These are phyloP conservation scores for Rhododendron griersonianum DNA, from an alignment of 148 eudicot genomes.

Conservation along the genomic window DNA sequence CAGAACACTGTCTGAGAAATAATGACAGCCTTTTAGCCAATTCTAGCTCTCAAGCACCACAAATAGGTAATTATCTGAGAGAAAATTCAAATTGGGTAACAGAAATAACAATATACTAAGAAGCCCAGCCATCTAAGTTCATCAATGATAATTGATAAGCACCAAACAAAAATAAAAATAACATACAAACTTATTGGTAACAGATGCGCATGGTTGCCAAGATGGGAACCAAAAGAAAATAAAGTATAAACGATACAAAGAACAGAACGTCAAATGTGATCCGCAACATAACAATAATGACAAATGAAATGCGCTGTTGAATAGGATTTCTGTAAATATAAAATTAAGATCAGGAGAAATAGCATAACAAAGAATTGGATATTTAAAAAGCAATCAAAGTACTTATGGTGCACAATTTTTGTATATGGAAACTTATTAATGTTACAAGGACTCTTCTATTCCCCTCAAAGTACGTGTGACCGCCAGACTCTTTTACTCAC, in stretches of 20 bases:
- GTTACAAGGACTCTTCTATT: neutral
- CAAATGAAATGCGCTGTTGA: neutral
- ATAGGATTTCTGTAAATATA: neutral
- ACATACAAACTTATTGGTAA: neutral
- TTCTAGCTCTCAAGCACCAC: neutral
- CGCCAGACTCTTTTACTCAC: neutral
- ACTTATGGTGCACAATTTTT: neutral
- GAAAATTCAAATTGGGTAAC: neutral
- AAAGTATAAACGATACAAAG: neutral
- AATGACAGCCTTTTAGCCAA: neutral
- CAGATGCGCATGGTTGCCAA: neutral
- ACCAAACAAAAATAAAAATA: neutral
- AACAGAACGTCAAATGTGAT: neutral
- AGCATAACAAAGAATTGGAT: neutral
- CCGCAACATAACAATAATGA: neutral
- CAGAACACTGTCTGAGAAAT: neutral
- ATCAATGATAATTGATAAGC: neutral
- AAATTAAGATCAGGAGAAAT: neutral
- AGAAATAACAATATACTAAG: neutral
- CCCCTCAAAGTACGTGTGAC: neutral
- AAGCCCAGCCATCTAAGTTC: neutral
- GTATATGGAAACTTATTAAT: neutral
- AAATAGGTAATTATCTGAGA: neutral
- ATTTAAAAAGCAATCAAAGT: neutral
- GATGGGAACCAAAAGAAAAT: neutral